Conservation (phyloP, 805 yeast species). For the Lipomyces spencermartinsiae region DNA sequence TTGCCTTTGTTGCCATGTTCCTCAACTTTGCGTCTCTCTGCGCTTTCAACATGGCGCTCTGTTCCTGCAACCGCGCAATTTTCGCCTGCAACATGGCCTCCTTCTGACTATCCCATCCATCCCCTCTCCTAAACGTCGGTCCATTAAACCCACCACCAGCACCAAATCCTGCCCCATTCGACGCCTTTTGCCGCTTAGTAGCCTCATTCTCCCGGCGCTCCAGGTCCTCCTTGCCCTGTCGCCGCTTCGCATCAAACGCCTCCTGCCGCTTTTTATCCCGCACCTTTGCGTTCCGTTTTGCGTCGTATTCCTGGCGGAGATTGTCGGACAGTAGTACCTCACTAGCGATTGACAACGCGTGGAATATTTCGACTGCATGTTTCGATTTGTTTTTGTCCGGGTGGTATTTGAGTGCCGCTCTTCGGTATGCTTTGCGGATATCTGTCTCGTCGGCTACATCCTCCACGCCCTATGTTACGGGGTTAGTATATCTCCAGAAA, state of each 20-base stretch:
- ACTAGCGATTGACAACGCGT: constrained; percentile 93
- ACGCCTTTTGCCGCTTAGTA: not conserved
- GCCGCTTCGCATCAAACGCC: constrained; percentile 27
- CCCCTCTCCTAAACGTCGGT: not conserved
- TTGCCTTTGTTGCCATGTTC: not conserved
- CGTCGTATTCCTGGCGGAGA: constrained; percentile 83
- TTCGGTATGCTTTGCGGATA: constrained; percentile 83
- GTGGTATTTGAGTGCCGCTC: constrained; percentile 79
- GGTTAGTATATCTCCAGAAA: not conserved
- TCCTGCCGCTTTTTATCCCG: constrained; percentile 25
- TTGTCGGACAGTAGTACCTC: constrained; percentile 82
- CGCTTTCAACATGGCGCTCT: constrained; percentile 29
- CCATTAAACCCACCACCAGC: constrained; percentile 5
- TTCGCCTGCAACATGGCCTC: constrained; percentile 27
- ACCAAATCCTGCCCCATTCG: not conserved
- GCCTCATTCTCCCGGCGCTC: constrained; percentile 33
- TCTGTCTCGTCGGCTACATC: constrained; percentile 69
- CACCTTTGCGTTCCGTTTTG: constrained; percentile 24
- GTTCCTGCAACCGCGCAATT: constrained; percentile 30
- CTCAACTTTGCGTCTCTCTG: constrained; percentile 31
- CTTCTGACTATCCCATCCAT: constrained; percentile 19
- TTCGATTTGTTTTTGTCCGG: constrained; percentile 87
- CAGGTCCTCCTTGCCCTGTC: constrained; percentile 32
- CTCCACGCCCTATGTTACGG: constrained; percentile 56
- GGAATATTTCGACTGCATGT: constrained; percentile 84